phyloP scores from a whole-genome alignment of 1,139 yeast species.

The Diutina scorzettiae region DNA sequence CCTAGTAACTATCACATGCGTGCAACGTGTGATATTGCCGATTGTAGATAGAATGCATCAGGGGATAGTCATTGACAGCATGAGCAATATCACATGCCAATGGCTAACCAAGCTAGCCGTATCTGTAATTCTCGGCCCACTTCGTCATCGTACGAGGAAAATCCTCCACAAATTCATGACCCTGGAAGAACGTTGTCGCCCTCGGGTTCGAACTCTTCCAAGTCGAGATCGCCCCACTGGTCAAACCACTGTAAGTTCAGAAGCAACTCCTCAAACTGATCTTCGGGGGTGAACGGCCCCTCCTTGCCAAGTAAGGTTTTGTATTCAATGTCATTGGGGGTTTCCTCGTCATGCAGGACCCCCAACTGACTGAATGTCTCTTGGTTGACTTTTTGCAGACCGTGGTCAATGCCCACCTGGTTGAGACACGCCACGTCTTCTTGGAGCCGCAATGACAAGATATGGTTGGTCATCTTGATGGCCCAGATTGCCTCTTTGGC shows the following conservation, averaged over 20 bases:
- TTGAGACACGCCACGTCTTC: constrained; percentile 27
- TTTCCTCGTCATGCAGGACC: background rate
- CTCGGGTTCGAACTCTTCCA: background rate
- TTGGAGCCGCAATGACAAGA: constrained; percentile 33
- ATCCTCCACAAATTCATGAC: no score
- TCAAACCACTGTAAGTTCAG: constrained; percentile 48
- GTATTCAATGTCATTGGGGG: background rate
- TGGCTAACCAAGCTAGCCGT: no score
- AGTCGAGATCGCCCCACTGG: constrained; percentile 28
- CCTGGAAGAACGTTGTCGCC: no score
- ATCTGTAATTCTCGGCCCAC: no score
- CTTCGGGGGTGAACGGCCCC: constrained; percentile 5
- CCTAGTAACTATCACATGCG: no score
- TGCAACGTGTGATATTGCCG: no score
- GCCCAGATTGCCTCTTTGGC: constrained; percentile 57
- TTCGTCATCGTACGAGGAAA: no score
- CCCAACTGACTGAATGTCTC: constrained; percentile 39
- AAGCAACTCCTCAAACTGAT: constrained; percentile 15
- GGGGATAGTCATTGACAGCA: no score
- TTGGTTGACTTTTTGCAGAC: constrained; percentile 41
- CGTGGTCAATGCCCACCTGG: constrained; percentile 43
- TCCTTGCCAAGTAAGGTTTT: background rate
- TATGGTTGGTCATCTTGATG: constrained; percentile 42
- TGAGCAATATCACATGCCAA: no score
- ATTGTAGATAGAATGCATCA: no score